phyloP scores from a whole-genome alignment of 1,284 basidiomycete species.

The Malassezia pachydermatis region DNA sequence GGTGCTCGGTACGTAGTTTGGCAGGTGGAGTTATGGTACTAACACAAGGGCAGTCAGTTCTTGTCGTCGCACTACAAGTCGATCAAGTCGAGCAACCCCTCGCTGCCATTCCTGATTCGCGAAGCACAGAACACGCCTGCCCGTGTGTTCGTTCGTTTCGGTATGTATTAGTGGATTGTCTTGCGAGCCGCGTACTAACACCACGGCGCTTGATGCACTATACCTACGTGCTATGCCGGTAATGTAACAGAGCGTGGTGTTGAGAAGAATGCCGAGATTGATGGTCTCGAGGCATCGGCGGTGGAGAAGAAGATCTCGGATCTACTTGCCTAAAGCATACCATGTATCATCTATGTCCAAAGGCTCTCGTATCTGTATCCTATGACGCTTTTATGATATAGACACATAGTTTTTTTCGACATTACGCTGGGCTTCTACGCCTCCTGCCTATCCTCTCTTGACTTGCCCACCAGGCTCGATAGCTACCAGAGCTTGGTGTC shows the following conservation, averaged over 20 bases:
- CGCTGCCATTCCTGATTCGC: constrained; percentile 43
- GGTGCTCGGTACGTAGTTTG: constrained; percentile 37
- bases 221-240: neutral
- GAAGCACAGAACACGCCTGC: constrained; percentile 43
- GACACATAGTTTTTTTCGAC: too few relatives aligned
- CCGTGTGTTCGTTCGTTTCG: constrained; percentile 42
- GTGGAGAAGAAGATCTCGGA: constrained; percentile 42
- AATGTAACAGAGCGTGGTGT: constrained; percentile 34
- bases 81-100: constrained; percentile 45
- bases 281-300: constrained; percentile 36
- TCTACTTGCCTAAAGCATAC: constrained; percentile 22
- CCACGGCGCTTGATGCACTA: neutral
- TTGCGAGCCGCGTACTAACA: neutral
- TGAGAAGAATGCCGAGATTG: constrained; percentile 40
- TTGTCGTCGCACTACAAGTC: constrained; percentile 37
- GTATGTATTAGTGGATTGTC: constrained; percentile 31
- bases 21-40: constrained; percentile 5
- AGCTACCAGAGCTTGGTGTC: too few relatives aligned
- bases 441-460: too few relatives aligned
- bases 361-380: too few relatives aligned
- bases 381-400: too few relatives aligned
- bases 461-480: too few relatives aligned
- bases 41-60: constrained; percentile 31
- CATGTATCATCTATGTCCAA: too few relatives aligned
- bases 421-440: too few relatives aligned